Base-by-base conservation (phyloP, 148 eudicot genomes). In the Diospyros kaki region DNA sequence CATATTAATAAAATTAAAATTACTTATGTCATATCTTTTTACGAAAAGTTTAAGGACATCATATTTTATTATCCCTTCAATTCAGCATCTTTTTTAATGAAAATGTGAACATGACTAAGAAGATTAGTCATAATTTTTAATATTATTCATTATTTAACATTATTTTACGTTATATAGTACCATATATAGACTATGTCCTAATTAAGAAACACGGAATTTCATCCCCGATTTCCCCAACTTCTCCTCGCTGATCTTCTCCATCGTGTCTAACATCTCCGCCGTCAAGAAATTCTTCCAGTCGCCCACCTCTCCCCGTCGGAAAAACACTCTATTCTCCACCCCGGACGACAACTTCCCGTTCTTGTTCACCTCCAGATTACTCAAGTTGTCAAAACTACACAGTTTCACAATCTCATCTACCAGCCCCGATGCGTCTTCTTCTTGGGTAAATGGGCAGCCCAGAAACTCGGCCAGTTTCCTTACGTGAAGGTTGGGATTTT, bases 281-380 rank as follows among this genome's bases (percentile, higher is more conserved):
- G 74, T 58, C 64, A 71, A 10, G 4, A 56, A 58, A 10, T 71
- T 58, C 64, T 56, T 58, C 74, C 74, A 58, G 64, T 71, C 74
- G 15, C 79, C 83, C 1, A 80, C 79, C 53, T 65, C 62, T 1
- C 79, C 79, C 12, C 69, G 62, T 62, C 83, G 42, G 12, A 80
- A 80, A 11, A 69, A 80, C 1, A 51, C 64, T 1, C 41, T 52
- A 4, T 80, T 75, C 39, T 71, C 79, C 55, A 44, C 50, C 45
- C 68, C 48, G 0, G 75, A 28, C 17, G 4, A 64, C 42, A 40
- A 14, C 13, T 64, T 48, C 45, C 83, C 79, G 14, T 7, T 72
- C 64, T 76, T 80, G 53, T 80, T 80, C 68, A 80, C 83, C 73
- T 80, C 76, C 83, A 80, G 72, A 15, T 77, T 71, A 17, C 75